Base-by-base conservation (phyloP, 1,139 yeast genomes). In the Yamadazyma dendronema region DNA sequence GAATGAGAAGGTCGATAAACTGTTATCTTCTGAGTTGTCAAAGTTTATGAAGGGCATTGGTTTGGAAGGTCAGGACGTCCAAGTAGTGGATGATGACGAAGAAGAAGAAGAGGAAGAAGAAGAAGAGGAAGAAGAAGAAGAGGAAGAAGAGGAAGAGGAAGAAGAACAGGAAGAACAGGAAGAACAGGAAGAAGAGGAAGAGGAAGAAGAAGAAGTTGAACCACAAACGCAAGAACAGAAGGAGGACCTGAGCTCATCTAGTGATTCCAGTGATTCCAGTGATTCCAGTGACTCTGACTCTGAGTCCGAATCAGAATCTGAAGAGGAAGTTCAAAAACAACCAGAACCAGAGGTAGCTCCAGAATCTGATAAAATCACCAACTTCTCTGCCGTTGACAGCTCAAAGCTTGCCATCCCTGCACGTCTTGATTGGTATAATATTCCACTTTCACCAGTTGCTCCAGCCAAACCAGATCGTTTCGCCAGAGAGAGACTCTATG, bases 381-480 rank as follows among this genome's bases (percentile, higher is more conserved):
- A 78, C 45, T 61, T 80, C 28, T 68, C 78, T 33, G 65, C 81
- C 3, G 82, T 83, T 15, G 67, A 67, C 34, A 67, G 82, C 14
- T 76, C 78, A 30, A 80, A 77, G 46, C 68, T 86, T 33, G 42
- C 70, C 1, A 63, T 88, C 25, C 82, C 84, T 15, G 78, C 83
- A 28, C 77, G 84, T 50, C 67, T 78, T 14, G 89, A 84, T 46
- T 88, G 96, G 97, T 86, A 80, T 57, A 77, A 82, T 43, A 55
- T 57, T 10, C 59, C 62, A 8, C 44, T 53, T 16, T 53, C 50
- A 24, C 69, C 77, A 14, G 54, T 71, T 11, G 71, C 69, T 31
- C 58, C 70, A 11, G 65, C 54, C 57, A 71, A 55, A 47, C 62
- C 53, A 58, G 76, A 56, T 54, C 65, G 59, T 57, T 85, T 57